A percentile compares a stretch with the other conserved stretches of the same genome.
phyloP scores from a whole-genome alignment of 1,284 basidiomycete species.

The Marasmius oreades region DNA sequence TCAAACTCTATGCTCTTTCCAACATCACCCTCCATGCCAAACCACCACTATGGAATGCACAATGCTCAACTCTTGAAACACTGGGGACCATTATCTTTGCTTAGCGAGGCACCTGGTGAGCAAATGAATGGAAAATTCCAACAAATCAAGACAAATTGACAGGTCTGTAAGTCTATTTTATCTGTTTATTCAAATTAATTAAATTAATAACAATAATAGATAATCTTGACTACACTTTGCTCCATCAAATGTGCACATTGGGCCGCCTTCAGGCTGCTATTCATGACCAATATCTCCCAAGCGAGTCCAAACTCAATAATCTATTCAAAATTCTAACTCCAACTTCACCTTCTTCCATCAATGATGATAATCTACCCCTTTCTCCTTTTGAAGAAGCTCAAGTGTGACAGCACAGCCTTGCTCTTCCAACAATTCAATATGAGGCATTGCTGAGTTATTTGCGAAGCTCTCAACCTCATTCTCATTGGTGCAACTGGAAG shows the following conservation, averaged over 20 bases:
- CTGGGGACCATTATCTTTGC: constrained; percentile 27
- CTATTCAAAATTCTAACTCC: not conserved
- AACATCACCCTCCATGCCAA: constrained; percentile 22
- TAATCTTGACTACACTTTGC: constrained; percentile 24
- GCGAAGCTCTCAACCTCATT: not conserved
- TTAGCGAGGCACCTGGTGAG: constrained; percentile 30
- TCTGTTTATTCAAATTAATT: too few relatives aligned
- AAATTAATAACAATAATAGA: constrained; percentile 8
- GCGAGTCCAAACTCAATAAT: not conserved
- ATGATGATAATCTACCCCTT: not conserved
- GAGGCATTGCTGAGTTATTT: not conserved
- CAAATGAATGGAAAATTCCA: constrained; percentile 28
- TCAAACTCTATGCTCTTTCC: constrained; percentile 25
- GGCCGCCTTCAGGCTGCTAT: constrained; percentile 3
- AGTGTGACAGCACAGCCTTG: not conserved
- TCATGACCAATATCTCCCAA: not conserved
- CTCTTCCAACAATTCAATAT: not conserved
- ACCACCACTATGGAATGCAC: constrained; percentile 36
- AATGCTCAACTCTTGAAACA: constrained; percentile 25
- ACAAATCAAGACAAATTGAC: constrained; percentile 28
- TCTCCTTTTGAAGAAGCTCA: not conserved
- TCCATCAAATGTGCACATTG: constrained; percentile 18
- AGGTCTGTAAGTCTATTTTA: constrained; percentile 21
- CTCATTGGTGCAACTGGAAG: not conserved
- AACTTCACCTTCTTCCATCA: not conserved